phyloP scores from a whole-genome alignment of 176 grass and related monocot species.

The Aegilops tauschii region DNA sequence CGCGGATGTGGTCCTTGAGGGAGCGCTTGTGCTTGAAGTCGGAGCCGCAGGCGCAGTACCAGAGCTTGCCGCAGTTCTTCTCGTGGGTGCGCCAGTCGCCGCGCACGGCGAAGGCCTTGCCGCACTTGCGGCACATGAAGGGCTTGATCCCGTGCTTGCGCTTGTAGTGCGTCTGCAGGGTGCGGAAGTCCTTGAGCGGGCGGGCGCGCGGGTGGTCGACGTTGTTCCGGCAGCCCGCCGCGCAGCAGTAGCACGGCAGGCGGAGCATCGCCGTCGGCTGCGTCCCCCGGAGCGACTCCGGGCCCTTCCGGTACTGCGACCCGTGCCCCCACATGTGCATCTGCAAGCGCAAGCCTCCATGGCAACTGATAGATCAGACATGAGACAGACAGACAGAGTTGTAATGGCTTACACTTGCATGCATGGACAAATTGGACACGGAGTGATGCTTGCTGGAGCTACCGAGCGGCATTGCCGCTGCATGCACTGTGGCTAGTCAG shows the following conservation, averaged over 20 bases:
- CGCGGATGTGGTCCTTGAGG: constrained; percentile 80
- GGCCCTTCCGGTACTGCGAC: constrained; percentile 80
- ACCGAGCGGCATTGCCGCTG: neutral
- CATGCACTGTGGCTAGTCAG: constrained; percentile 16
- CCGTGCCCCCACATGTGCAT: constrained; percentile 96
- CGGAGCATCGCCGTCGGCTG: constrained; percentile 88
- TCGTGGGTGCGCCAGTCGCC: constrained; percentile 94
- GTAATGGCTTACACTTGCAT: neutral
- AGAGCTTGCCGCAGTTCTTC: constrained; percentile 98
- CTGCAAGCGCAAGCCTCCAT: constrained; percentile 16
- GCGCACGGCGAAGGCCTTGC: constrained; percentile 90
- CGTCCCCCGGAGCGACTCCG: constrained; percentile 69
- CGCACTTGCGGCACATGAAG: constrained; percentile 96
- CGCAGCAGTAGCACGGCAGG: constrained; percentile 90
- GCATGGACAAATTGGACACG: neutral
- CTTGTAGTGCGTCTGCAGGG: constrained; percentile 90
- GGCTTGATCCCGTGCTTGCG: constrained; percentile 94
- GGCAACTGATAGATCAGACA: neutral
- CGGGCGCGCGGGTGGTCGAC: constrained; percentile 78
- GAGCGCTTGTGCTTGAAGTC: constrained; percentile 96
- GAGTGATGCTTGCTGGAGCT: neutral
- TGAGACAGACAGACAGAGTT: neutral
- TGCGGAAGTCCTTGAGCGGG: constrained; percentile 84
- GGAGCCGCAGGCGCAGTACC: constrained; percentile 87
- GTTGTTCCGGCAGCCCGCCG: constrained; percentile 79